Conservation (phyloP, 208 protist genomes). For the Acanthamoeba triangularis region DNA sequence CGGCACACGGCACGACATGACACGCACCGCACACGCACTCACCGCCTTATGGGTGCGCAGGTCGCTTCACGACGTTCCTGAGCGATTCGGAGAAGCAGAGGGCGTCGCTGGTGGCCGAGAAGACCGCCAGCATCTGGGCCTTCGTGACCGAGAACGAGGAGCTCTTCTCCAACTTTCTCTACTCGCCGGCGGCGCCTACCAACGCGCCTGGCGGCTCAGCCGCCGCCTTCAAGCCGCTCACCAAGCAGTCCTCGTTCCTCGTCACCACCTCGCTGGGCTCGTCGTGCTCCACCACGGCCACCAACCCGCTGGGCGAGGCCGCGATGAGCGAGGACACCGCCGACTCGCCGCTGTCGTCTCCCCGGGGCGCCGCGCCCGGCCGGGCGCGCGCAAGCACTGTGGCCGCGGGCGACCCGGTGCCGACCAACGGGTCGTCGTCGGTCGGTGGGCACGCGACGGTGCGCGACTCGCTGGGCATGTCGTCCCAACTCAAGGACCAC, state of each 20-base stretch:
- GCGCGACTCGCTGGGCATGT: neutral
- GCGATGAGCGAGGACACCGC: neutral
- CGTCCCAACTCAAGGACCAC: neutral
- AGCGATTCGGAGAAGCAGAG: slow-evolving; percentile 27
- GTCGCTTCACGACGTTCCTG: slow-evolving; percentile 28
- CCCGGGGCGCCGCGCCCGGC: neutral
- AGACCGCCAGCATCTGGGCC: neutral
- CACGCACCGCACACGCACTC: neutral
- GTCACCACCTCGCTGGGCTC: neutral
- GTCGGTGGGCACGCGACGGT: neutral
- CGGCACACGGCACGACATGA: neutral
- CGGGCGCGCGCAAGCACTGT: no score
- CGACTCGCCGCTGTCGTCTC: neutral
- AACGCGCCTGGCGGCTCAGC: neutral
- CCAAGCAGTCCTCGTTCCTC: neutral
- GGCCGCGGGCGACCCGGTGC: no score
- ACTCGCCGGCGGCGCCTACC: neutral
- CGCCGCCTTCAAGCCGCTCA: neutral
- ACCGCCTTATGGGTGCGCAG: neutral
- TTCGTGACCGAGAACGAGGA: slow-evolving; percentile 41
- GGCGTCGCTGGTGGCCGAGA: neutral
- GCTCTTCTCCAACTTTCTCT: slow-evolving; percentile 50
- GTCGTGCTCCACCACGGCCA: neutral
- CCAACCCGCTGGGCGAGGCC: no score
- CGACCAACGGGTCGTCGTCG: no score